Percentiles rank a stretch among this genome's conserved stretches.
These are phyloP conservation scores for Xylaria sp. DNA, from an alignment of 2,329 filamentous ascomycete genomes.

Conservation along the genomic window DNA sequence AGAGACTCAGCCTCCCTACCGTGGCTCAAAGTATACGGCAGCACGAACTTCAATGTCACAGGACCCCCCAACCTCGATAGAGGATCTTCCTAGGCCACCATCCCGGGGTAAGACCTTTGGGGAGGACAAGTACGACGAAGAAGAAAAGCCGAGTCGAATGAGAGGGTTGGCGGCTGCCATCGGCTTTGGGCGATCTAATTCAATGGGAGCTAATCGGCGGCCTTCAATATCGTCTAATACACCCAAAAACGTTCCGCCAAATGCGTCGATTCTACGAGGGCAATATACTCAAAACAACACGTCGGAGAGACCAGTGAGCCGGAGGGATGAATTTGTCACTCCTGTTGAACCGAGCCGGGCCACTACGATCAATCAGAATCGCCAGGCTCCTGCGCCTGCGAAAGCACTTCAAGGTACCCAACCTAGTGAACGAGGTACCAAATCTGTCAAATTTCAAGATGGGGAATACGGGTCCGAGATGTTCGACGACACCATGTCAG, in stretches of 20 bases:
- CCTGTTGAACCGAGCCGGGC: conserved; percentile 35
- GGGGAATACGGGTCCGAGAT: conserved; percentile 38
- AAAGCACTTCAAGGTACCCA: conserved; percentile 29
- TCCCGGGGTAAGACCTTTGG: conserved; percentile 42
- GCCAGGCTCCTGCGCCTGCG: conserved; percentile 20
- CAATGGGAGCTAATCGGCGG: conserved; percentile 37
- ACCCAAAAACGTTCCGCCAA: conserved; percentile 31
- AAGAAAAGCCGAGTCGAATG: conserved; percentile 40
- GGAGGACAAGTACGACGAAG: conserved; percentile 40
- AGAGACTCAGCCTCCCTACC: conserved; percentile 16
- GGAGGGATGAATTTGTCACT: conserved; percentile 20
- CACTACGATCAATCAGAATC: conserved; percentile 30
- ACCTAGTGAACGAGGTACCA: conserved; percentile 37
- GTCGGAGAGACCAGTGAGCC: conserved; percentile 26
- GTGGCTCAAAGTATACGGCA: conserved; percentile 14
- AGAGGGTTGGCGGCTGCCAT: conserved; percentile 42
- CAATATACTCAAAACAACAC: conserved; percentile 34
- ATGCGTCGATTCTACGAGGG: conserved; percentile 32
- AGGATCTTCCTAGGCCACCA: conserved; percentile 42
- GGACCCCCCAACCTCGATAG: conserved; percentile 29
- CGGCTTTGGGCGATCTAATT: conserved; percentile 42
- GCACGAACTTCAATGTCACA: conserved; percentile 28
- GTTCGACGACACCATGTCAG: conserved; percentile 40
- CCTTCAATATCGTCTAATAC: conserved; percentile 30
- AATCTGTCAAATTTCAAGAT: conserved; percentile 50